These are phyloP conservation scores for Aspergillus piperis DNA, from an alignment of 2,329 filamentous ascomycete species.

Conservation along the genomic window DNA sequence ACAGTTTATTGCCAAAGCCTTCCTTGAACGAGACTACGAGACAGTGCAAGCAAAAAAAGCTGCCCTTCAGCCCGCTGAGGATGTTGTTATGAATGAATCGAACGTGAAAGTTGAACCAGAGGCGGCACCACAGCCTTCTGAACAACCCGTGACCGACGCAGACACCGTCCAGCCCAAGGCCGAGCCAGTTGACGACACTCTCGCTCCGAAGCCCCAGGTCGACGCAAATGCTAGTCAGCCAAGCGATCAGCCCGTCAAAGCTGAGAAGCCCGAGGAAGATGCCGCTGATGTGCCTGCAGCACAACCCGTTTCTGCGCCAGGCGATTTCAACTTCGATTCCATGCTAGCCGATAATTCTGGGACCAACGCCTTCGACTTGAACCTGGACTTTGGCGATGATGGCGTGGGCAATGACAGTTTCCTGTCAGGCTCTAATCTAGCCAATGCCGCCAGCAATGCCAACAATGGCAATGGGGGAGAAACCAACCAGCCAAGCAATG, in stretches of 20 bases:
- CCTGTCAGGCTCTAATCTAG: slow-evolving; percentile 37
- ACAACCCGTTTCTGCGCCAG: slow-evolving; percentile 28
- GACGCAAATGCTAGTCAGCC: slow-evolving; percentile 17
- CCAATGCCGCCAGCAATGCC: slow-evolving; percentile 20
- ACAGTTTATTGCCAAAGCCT: slow-evolving; percentile 47
- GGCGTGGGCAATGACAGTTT: slow-evolving; percentile 41
- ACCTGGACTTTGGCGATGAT: slow-evolving; percentile 43
- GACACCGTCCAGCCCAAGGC: slow-evolving; percentile 22
- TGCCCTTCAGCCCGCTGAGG: slow-evolving; percentile 29
- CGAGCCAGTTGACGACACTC: slow-evolving; percentile 15
- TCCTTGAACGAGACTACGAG: slow-evolving; percentile 46
- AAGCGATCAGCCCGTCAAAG: slow-evolving; percentile 24
- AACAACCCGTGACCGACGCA: slow-evolving; percentile 23
- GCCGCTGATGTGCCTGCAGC: slow-evolving; percentile 14
- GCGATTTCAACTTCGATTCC: slow-evolving; percentile 45
- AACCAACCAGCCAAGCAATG: slow-evolving; percentile 21
- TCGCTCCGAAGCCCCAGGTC: slow-evolving; percentile 14
- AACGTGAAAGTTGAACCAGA: slow-evolving; percentile 20
- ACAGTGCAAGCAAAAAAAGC: slow-evolving; percentile 35
- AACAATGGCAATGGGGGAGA: slow-evolving; percentile 19
- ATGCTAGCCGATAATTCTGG: slow-evolving; percentile 39
- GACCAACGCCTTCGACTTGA: slow-evolving; percentile 41
- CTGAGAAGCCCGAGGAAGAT: slow-evolving; percentile 25
- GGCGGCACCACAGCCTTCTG: slow-evolving; percentile 14
- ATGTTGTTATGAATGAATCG: slow-evolving; percentile 34